Evolutionary conservation across 179 eudicot genomes (phyloP), one percentile per base, ranked within the genome.

Genomic region (Patellifolia procumbens): DNA sequence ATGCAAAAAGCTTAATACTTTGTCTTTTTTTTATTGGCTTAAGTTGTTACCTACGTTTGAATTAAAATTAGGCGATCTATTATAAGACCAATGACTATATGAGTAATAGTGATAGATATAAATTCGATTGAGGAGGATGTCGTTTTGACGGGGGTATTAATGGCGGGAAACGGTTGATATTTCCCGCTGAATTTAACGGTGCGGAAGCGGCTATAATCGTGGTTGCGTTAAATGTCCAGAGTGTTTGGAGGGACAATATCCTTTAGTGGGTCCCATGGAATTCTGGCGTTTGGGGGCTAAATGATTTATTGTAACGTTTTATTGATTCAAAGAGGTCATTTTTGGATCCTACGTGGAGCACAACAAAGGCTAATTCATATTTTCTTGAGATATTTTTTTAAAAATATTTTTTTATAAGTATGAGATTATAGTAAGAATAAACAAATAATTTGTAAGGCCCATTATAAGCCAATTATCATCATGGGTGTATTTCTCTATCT

Each of bases 171-270:
- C 19, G 66, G 71, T 37, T 26, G 64, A n/a, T 15, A 17, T 8
- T 72, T 81, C 78, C 78, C 84, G 81, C 84, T 75, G 71, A 26
- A 77, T 67, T 17, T 7, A 24, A 70, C n/a, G 74, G 31, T 43
- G 17, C 66, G 35, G 79, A 67, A 46, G 43, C 70, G 72, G 58
- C 24, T 22, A 7, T 34, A 9, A 53, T 42, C 39, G 55, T 13
- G 61, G 43, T 7, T 2, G 74, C 17, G 46, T 63, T 64, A 73
- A 79, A 72, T 73, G 73, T 65, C 81, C 81, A n/a, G 13, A 66
- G 53, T 73, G 73, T 73, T 73, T 73, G 77, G 77, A 78, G 66
- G 31, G 61, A 9, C 19, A 24, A 37, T 29, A 20, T 29, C n/a
- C n/a, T n/a, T 1, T 2, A 12, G 22, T 4, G 68, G 81, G 74